A percentile compares a stretch with the other conserved stretches of the same genome.
These are phyloP conservation scores for Hyphopichia buzzinii DNA, from an alignment of 1,139 yeast genomes.

Conservation along the genomic window DNA sequence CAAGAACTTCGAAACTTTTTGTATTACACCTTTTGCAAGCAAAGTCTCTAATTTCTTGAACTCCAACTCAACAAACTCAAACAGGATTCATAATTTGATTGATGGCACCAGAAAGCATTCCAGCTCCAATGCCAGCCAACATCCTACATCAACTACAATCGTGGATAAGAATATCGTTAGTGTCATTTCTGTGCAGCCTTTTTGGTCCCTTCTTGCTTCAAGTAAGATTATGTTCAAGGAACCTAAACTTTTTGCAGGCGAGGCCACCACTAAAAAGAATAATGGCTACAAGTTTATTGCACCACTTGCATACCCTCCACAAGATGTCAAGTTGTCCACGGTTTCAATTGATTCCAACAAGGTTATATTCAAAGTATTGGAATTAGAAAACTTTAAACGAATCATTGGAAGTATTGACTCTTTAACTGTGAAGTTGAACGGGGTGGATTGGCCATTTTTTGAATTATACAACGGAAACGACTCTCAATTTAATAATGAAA, in stretches of 20 bases:
- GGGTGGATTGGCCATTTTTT: conserved; percentile 56
- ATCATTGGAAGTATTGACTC: conserved; percentile 24
- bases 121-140: background rate
- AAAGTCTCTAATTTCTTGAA: conserved; percentile 9
- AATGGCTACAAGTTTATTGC: conserved; percentile 16
- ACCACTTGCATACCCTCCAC: conserved; percentile 2
- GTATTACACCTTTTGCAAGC: conserved; percentile 39
- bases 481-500: conserved; percentile 34
- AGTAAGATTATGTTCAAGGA: conserved; percentile 51
- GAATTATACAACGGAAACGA: conserved; percentile 38
- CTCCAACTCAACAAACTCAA: conserved; percentile 3
- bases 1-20: conserved; percentile 56
- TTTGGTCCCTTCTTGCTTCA: conserved; percentile 69
- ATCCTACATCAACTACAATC: conserved; percentile 22
- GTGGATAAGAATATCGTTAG: conserved; percentile 17
- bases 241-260: conserved; percentile 53
- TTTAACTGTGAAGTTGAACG: conserved; percentile 53
- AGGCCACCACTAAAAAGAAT: conserved; percentile 34
- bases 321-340: conserved; percentile 19
- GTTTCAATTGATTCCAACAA: conserved; percentile 31
- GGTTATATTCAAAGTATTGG: conserved; percentile 45
- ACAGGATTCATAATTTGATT: conserved; percentile 6
- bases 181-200: conserved; percentile 47
- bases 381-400: conserved; percentile 13
- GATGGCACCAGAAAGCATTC: conserved; percentile 1